Evolutionary conservation across 2,329 filamentous ascomycete species (phyloP), one percentile per base, ranked within the genome.

Genomic region (Fusarium sp.): DNA sequence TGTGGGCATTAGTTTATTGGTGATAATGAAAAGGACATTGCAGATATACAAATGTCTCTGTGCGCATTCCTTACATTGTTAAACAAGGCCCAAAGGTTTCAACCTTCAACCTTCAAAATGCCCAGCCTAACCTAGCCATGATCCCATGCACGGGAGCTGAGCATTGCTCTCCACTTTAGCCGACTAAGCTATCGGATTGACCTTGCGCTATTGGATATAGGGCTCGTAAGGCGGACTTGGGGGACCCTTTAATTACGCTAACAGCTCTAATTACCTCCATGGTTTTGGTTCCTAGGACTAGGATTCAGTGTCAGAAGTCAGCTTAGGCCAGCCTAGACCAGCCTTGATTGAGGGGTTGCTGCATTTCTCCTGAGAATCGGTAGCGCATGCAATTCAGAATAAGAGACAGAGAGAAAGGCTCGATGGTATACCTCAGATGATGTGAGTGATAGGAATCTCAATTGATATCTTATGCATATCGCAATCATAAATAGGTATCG

Each of bases 221-320:
- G 10, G n/a, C 62, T 56, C 44, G 59, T 68, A 70, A 57, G 67
- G 63, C 67, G 58, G 53, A 56, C 46, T 56, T 52, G 43, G 39
- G 48, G 57, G 56, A 60, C 66, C 66, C 66, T 70, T 69, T 64
- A 69, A 69, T 69, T 64, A 70, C 66, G 45, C 40, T 64, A 64
- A 56, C 20, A 40, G 58, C 37, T 58, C 51, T 64, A 67, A 65
- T 65, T 55, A 62, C 62, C 50, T 41, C 51, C 56, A 68, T 53
- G 24, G 39, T 41, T 50, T 46, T 30, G 15, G 28, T 30, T 53
- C 47, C n/a, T 63, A 32, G 32, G 13, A 48, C 45, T 49, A 49
- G 61, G 55, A 37, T 56, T 40, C 55, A 33, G 30, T 15, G 30
- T 15, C 14, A 33, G 14, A 33, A 15, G 28, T 11, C 26, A 28